phyloP scores from a whole-genome alignment of 108 stramenopile species.

The Fragilaria radians region DNA sequence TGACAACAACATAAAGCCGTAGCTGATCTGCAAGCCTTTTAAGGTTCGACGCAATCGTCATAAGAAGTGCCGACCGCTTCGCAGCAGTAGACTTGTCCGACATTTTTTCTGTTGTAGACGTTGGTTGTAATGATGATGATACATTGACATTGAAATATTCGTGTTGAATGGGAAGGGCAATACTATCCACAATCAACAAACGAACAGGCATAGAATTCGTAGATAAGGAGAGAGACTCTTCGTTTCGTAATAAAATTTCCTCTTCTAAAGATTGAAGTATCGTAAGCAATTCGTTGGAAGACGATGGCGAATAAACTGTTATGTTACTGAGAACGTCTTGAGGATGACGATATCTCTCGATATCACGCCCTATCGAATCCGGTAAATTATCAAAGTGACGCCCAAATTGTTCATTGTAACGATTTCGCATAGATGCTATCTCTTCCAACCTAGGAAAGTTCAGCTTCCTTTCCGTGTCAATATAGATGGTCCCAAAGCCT shows the following conservation, averaged over 20 bases:
- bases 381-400: neutral
- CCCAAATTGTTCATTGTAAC: neutral
- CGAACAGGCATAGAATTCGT: constrained; percentile 39
- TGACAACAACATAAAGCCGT: constrained; percentile 64
- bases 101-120: no score
- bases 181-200: constrained; percentile 74
- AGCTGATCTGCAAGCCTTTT: constrained; percentile 65
- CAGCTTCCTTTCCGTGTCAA: constrained; percentile 80
- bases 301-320: constrained; percentile 42
- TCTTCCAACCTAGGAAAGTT: constrained; percentile 53
- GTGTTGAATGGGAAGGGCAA: constrained; percentile 69
- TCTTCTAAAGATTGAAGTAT: constrained; percentile 37
- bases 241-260: constrained; percentile 57
- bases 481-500: constrained; percentile 55
- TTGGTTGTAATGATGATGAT: no score
- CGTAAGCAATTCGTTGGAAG: constrained; percentile 48
- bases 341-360: constrained; percentile 7
- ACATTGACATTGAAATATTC: no score
- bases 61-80: constrained; percentile 45
- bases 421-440: constrained; percentile 21
- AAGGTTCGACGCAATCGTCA: constrained; percentile 56
- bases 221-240: constrained; percentile 15
- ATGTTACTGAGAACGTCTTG: constrained; percentile 53
- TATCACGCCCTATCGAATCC: neutral
- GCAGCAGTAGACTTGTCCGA: constrained; percentile 29